These are phyloP conservation scores for Aegilops speltoides DNA, from an alignment of 176 grass and related monocot species.

Conservation along the genomic window DNA sequence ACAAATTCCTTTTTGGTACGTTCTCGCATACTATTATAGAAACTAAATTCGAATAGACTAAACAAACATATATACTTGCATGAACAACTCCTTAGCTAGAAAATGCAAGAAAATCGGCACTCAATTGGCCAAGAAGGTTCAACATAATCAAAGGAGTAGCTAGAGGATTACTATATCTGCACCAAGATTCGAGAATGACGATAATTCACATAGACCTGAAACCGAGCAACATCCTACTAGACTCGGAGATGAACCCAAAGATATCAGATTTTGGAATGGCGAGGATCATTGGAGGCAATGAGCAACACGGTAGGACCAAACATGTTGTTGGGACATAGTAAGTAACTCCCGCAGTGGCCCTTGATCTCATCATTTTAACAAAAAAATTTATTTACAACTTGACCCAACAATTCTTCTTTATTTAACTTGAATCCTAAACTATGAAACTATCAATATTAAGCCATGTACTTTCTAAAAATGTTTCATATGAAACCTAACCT, in stretches of 20 bases:
- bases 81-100: background rate
- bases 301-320: conserved; percentile 53
- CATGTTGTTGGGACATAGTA: conserved; percentile 59
- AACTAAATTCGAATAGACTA: too few species aligned
- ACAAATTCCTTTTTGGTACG: conserved; percentile 54
- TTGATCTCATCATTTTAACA: too few species aligned
- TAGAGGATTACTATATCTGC: conserved; percentile 52
- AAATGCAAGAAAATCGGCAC: conserved; percentile 12
- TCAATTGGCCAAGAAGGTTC: conserved; percentile 46
- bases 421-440: too few species aligned
- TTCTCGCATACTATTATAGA: background rate
- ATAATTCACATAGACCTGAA: conserved; percentile 63
- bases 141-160: conserved; percentile 54
- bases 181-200: conserved; percentile 51
- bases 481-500: too few species aligned
- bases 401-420: too few species aligned
- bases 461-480: too few species aligned
- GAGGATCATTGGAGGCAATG: conserved; percentile 52
- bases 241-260: conserved; percentile 60
- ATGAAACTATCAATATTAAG: too few species aligned
- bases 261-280: conserved; percentile 78
- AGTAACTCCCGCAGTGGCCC: background rate
- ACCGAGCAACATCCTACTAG: conserved; percentile 64
- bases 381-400: too few species aligned
- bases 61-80: too few species aligned